Evolutionary conservation across 768 basidiomycete species (phyloP).

Genomic region (Cystobasidium onofrii): DNA sequence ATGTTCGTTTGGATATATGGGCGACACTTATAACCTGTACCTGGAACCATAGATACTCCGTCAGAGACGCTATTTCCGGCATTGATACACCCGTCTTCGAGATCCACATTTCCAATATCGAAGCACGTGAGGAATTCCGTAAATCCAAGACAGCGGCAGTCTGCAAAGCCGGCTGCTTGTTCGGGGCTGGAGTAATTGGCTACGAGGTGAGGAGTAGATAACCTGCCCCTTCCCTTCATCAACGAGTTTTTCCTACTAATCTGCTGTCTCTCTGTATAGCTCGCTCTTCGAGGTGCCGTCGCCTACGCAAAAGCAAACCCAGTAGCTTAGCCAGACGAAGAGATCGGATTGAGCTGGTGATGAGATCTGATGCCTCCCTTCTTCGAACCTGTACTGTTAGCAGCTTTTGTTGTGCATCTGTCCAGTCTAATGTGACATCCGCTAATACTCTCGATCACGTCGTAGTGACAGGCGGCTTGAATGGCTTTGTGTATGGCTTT

Average conservation of each 20-base stretch:
- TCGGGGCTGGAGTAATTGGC: conserved; percentile 13
- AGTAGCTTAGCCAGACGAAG: not conserved
- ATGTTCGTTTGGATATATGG: not conserved
- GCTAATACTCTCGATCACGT: too few relatives aligned
- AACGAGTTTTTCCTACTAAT: not conserved
- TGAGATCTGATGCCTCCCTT: too few relatives aligned
- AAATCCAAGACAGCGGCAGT: conserved; percentile 28
- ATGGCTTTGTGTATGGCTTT: too few relatives aligned
- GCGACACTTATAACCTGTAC: conserved; percentile 26
- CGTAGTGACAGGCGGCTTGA: too few relatives aligned
- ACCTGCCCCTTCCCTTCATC: too few relatives aligned
- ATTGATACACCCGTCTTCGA: conserved; percentile 39
- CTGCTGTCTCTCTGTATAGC: not conserved
- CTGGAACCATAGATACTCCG: conserved; percentile 35
- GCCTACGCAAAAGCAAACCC: not conserved
- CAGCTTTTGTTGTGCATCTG: too few relatives aligned
- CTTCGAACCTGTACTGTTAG: too few relatives aligned
- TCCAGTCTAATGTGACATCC: too few relatives aligned
- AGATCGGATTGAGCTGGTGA: not conserved
- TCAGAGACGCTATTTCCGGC: conserved; percentile 39
- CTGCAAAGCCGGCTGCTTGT: conserved; percentile 27
- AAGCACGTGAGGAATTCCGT: conserved; percentile 28
- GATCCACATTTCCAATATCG: conserved; percentile 34
- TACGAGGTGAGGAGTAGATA: conserved; percentile 23
- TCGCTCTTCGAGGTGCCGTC: not conserved